Evolutionary conservation across 257 asterid genomes (phyloP), one percentile per base, ranked within the genome.

Genomic region (Solanum phureja): DNA sequence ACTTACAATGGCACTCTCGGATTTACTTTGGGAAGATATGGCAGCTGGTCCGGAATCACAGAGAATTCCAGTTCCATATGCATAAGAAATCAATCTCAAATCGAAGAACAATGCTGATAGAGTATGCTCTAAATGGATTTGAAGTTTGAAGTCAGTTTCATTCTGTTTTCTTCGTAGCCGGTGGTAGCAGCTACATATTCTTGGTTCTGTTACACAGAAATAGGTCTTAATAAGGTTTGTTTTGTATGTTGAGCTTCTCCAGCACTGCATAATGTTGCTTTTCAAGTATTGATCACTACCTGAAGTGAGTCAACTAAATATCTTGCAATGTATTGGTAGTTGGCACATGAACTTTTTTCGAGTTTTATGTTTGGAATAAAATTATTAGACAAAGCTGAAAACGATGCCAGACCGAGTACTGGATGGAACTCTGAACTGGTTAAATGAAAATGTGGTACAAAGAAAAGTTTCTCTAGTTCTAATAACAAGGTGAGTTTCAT

Each of bases 11-110:
- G 95, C 95, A 7, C 98, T 96, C 64, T 96, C 98, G 1, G 98
- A 96, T 91, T 89, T 96, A 95, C 92, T 95, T 10, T 95, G 98
- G 99, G 96, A 94, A 83, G 98, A 96, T 84, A 96, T 96, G 99
- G 94, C 91, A 76, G 92, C 95, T 77, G 96, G 98, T 42, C 98
- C 98, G 7, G 93, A 93, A 77, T 87, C 94, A 9, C 92, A 88
- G 33, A 94, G 98, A 92, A 2, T 90, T 68, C 92, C 88, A 77
- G 95, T 95, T 82, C 93, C 98, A 49, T 96, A 96, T 86, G 64
- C 58, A 4, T 93, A 90, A 23, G 60, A 84, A 46, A 5, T 46
- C 64, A 44, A 79, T 44, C 38, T 24, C 84, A 76, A 40, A 13
- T 42, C 4, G 13, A 19, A 77, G 35, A 79, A 79, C 33, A 79